A percentile compares a stretch with the other conserved stretches of the same genome.
These are phyloP conservation scores for Geotrichum klebahnii DNA, from an alignment of 1,139 yeast genomes.

Conservation along the genomic window DNA sequence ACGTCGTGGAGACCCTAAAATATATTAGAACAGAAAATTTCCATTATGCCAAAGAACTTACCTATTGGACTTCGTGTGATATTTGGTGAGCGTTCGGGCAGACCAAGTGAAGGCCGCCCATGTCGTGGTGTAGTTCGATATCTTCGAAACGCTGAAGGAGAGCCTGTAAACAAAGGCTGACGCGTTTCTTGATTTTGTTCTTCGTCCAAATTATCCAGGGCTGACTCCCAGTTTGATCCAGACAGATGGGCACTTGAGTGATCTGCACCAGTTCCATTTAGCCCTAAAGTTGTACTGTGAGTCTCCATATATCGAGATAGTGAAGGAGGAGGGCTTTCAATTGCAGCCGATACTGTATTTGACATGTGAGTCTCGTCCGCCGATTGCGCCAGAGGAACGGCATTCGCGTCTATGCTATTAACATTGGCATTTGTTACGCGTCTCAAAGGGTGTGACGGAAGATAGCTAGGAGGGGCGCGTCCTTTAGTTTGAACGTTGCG, in stretches of 20 bases:
- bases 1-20: too few species aligned
- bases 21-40: too few species aligned
- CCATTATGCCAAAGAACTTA: neutral
- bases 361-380: slow-evolving; percentile 8
- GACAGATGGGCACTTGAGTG: neutral
- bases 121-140: slow-evolving; percentile 13
- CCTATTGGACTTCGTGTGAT: neutral
- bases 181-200: neutral
- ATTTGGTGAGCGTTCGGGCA: neutral
- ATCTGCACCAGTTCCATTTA: neutral
- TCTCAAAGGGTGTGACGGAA: slow-evolving; percentile 5
- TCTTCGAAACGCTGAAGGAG: slow-evolving; percentile 4
- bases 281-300: slow-evolving; percentile 1
- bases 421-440: slow-evolving; percentile 7
- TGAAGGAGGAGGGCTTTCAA: slow-evolving; percentile 10
- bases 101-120: neutral
- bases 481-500: neutral
- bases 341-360: neutral
- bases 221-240: too few species aligned
- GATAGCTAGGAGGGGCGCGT: slow-evolving; percentile 1
- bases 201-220: neutral
- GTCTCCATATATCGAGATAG: slow-evolving; percentile 3
- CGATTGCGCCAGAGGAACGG: slow-evolving; percentile 10
- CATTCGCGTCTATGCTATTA: neutral
- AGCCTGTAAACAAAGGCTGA: neutral